These are phyloP conservation scores for Nemania serpens DNA, from an alignment of 2,329 filamentous ascomycete species.

Conservation along the genomic window DNA sequence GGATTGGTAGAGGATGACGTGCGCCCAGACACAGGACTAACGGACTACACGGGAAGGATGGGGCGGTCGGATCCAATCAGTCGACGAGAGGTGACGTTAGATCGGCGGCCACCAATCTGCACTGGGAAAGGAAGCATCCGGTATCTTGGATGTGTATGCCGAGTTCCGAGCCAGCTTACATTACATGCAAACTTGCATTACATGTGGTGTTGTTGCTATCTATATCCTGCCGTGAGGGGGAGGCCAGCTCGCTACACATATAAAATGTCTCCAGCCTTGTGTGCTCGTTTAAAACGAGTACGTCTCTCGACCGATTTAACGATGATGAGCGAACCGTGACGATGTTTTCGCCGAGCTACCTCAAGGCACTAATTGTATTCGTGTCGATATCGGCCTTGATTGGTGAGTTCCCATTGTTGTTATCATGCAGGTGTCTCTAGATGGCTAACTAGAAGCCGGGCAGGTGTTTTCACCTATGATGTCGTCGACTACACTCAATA, in stretches of 20 bases:
- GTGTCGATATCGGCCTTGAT: conserved; percentile 11
- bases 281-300: not conserved
- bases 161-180: too few relatives aligned
- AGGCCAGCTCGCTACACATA: not conserved
- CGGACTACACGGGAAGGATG: too few relatives aligned
- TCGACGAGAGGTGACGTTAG: too few relatives aligned
- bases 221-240: too few relatives aligned
- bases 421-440: not conserved
- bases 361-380: conserved; percentile 5
- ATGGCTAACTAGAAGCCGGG: conserved; percentile 9
- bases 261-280: not conserved
- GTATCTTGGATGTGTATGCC: too few relatives aligned
- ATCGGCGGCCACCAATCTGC: too few relatives aligned
- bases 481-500: conserved; percentile 31
- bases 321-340: not conserved
- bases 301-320: not conserved
- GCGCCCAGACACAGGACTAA: too few relatives aligned
- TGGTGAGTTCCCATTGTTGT: conserved; percentile 4
- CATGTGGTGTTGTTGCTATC: too few relatives aligned
- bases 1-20: too few relatives aligned
- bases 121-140: too few relatives aligned
- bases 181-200: too few relatives aligned
- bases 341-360: conserved; percentile 6
- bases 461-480: conserved; percentile 28
- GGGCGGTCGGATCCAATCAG: too few relatives aligned